Conservation (phyloP, 768 basidiomycete species). For the Gelatoporia subvermispora region DNA sequence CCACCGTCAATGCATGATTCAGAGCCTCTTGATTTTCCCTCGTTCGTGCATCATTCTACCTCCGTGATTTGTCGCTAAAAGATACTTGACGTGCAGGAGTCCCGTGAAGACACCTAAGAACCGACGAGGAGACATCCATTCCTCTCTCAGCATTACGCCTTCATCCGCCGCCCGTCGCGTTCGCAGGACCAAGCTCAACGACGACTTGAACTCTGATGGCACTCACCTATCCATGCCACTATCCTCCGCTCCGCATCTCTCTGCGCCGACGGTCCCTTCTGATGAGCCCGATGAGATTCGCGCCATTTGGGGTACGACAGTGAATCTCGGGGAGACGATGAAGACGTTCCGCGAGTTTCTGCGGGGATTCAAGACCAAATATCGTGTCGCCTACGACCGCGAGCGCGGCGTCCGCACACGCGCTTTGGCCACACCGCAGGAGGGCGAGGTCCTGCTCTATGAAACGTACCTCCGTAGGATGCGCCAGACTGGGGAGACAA, state of each 20-base stretch:
- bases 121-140: conserved; percentile 88
- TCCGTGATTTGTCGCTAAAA: not conserved
- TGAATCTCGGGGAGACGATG: conserved; percentile 89
- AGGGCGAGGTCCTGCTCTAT: conserved; percentile 68
- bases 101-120: conserved; percentile 62
- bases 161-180: conserved; percentile 36
- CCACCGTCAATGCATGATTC: conserved; percentile 32
- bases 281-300: conserved; percentile 81
- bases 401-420: conserved; percentile 50
- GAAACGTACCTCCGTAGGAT: conserved; percentile 79
- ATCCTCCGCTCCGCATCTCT: conserved; percentile 53
- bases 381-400: conserved; percentile 69
- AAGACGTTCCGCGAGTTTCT: conserved; percentile 85
- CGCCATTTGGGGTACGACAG: conserved; percentile 97
- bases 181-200: conserved; percentile 32
- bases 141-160: conserved; percentile 60
- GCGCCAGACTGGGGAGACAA: conserved; percentile 88
- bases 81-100: conserved; percentile 34
- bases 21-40: conserved; percentile 68
- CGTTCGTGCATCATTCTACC: conserved; percentile 35
- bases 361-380: conserved; percentile 89
- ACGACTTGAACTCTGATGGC: conserved; percentile 56
- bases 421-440: conserved; percentile 52
- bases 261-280: conserved; percentile 54
- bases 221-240: conserved; percentile 50